Conservation (phyloP, 2,329 filamentous ascomycete genomes). For the Nannizziopsis barbatae region DNA sequence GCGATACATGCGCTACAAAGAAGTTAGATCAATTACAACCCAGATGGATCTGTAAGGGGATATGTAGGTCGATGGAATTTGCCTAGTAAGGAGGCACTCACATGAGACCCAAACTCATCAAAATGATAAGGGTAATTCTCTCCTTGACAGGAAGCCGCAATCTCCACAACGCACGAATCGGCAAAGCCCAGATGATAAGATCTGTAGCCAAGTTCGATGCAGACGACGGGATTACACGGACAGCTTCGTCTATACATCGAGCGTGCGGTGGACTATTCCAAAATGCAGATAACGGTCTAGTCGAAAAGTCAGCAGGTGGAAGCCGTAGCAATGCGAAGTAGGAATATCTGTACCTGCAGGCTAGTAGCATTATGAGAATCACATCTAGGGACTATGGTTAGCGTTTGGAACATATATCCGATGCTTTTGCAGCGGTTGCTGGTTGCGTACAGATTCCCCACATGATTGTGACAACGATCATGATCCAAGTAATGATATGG, state of each 20-base stretch:
- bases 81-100: background rate
- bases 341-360: slow-evolving; percentile 13
- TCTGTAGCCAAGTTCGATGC: slow-evolving; percentile 15
- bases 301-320: background rate
- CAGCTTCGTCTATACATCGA: slow-evolving; percentile 12
- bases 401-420: background rate
- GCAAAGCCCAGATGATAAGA: slow-evolving; percentile 14
- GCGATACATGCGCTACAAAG: slow-evolving; percentile 14
- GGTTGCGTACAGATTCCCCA: slow-evolving; percentile 15
- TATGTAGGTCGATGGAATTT: too few species aligned
- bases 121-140: slow-evolving; percentile 11
- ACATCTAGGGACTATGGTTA: slow-evolving; percentile 10
- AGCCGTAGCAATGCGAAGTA: background rate
- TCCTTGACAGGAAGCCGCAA: slow-evolving; percentile 14
- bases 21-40: background rate
- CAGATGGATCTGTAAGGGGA: background rate
- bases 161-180: slow-evolving; percentile 16
- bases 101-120: slow-evolving; percentile 17
- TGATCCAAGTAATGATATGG: slow-evolving; percentile 10
- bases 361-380: slow-evolving; percentile 11
- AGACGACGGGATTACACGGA: slow-evolving; percentile 8
- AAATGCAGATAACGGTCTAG: slow-evolving; percentile 13
- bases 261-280: slow-evolving; percentile 8
- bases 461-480: slow-evolving; percentile 10
- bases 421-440: background rate